These are phyloP conservation scores for Rhodotorula sp. DNA, from an alignment of 1,284 basidiomycete species.

Conservation along the genomic window DNA sequence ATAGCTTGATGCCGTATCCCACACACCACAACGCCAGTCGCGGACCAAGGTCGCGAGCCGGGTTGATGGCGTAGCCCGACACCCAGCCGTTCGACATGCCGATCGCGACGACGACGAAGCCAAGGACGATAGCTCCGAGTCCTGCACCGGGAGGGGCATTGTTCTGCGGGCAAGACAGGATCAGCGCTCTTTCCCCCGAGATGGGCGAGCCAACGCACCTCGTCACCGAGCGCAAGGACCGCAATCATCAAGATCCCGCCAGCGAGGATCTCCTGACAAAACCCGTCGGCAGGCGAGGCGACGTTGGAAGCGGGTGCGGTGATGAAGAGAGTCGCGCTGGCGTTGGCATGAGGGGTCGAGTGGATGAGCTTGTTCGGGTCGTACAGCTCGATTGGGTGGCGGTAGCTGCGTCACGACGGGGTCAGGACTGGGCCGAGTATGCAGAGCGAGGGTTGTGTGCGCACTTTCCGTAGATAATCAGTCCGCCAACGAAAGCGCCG, in stretches of 20 bases:
- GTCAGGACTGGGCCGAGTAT: background rate
- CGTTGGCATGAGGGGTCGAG: constrained; percentile 14
- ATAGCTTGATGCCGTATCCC: constrained; percentile 43
- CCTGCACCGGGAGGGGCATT: constrained; percentile 42
- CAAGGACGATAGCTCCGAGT: constrained; percentile 43
- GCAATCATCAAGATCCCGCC: constrained; percentile 41
- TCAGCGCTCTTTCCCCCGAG: background rate
- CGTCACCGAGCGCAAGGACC: constrained; percentile 35
- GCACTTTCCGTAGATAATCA: constrained; percentile 43
- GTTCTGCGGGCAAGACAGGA: constrained; percentile 8
- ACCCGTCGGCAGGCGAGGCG: constrained; percentile 19
- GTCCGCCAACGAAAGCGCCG: constrained; percentile 43
- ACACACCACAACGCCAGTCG: constrained; percentile 43
- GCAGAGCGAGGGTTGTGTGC: background rate
- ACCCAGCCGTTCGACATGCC: constrained; percentile 38
- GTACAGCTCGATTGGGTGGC: constrained; percentile 31
- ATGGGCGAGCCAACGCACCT: constrained; percentile 9
- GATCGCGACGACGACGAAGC: constrained; percentile 42
- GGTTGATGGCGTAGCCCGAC: constrained; percentile 44
- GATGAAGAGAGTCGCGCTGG: constrained; percentile 40
- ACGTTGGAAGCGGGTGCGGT: constrained; percentile 31
- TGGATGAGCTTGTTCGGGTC: constrained; percentile 30
- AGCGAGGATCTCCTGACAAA: constrained; percentile 40
- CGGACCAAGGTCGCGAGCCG: constrained; percentile 47
- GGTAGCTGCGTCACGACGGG: constrained; percentile 19